Conservation (phyloP, 2,329 filamentous ascomycete genomes). For the Aspergillus sergii region DNA sequence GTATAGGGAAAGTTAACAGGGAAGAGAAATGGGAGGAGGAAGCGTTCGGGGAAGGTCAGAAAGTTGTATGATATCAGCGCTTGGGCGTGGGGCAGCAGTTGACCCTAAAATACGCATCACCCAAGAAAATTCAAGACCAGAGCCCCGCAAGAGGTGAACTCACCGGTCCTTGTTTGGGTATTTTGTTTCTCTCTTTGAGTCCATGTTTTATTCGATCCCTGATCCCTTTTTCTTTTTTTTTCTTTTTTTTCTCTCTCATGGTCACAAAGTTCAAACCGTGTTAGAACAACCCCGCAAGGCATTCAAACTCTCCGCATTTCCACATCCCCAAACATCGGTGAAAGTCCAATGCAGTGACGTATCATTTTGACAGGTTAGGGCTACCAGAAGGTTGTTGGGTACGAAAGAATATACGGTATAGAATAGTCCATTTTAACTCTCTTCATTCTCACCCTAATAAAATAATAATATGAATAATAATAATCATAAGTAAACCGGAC, state of each 20-base stretch:
- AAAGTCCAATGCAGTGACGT: neutral
- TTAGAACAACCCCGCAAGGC: neutral
- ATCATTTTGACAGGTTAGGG: neutral
- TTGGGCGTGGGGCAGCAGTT: conserved; percentile 12
- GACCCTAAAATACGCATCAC: conserved; percentile 5
- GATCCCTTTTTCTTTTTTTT: neutral
- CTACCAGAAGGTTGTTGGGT: neutral
- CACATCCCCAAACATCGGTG: neutral
- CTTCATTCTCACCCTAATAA: neutral
- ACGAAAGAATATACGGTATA: neutral
- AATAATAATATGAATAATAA: neutral
- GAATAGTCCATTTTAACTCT: neutral
- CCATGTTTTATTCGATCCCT: neutral
- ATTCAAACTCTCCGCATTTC: neutral
- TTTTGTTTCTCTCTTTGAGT: neutral
- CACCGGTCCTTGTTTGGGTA: conserved; percentile 17
- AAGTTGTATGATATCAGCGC: conserved; percentile 3
- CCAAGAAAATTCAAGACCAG: conserved; percentile 10
- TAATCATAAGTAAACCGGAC: neutral
- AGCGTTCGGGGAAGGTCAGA: neutral
- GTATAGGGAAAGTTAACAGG: conserved; percentile 5
- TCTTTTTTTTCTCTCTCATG: neutral
- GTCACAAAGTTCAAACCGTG: too few relatives aligned
- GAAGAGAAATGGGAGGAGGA: conserved; percentile 11
- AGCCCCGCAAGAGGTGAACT: conserved; percentile 1